phyloP scores from a whole-genome alignment of 441 rosid species.

The Populus hybrid region DNA sequence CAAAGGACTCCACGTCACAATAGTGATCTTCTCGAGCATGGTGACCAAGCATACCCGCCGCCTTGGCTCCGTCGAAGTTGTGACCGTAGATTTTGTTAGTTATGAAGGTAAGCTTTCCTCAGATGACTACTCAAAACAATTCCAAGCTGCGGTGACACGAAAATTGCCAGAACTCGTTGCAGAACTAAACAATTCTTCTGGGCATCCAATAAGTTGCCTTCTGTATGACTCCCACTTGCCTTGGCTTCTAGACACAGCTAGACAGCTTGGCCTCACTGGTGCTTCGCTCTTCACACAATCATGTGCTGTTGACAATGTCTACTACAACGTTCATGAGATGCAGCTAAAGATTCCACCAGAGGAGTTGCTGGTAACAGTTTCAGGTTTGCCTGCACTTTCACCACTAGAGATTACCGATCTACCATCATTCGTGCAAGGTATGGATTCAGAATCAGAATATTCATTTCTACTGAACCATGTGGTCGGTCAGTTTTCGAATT shows the following conservation, averaged over 20 bases:
- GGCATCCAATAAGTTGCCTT: conserved; percentile 20
- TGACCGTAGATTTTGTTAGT: conserved; percentile 36
- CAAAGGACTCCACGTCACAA: conserved; percentile 13
- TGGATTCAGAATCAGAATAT: not conserved
- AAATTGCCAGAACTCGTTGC: conserved; percentile 24
- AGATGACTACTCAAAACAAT: conserved; percentile 13
- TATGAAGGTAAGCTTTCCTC: conserved; percentile 10
- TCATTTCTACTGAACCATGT: not conserved
- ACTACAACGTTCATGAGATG: not conserved
- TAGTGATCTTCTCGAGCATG: conserved; percentile 4
- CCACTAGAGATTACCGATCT: not conserved
- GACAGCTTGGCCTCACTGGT: not conserved
- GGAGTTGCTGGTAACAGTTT: not conserved
- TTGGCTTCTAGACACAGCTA: conserved; percentile 3
- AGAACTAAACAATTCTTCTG: not conserved
- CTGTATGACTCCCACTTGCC: conserved; percentile 31
- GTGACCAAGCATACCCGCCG: conserved; percentile 16
- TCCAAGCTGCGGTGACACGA: conserved; percentile 7
- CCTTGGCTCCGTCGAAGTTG: conserved; percentile 27
- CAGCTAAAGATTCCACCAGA: not conserved
- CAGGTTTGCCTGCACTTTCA: not conserved
- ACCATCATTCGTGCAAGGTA: not conserved
- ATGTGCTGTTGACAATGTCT: not conserved
- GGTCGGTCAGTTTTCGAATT: not conserved
- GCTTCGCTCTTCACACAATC: conserved; percentile 1